Conservation (phyloP, 768 basidiomycete species). For the Amanita subjunquillea region DNA sequence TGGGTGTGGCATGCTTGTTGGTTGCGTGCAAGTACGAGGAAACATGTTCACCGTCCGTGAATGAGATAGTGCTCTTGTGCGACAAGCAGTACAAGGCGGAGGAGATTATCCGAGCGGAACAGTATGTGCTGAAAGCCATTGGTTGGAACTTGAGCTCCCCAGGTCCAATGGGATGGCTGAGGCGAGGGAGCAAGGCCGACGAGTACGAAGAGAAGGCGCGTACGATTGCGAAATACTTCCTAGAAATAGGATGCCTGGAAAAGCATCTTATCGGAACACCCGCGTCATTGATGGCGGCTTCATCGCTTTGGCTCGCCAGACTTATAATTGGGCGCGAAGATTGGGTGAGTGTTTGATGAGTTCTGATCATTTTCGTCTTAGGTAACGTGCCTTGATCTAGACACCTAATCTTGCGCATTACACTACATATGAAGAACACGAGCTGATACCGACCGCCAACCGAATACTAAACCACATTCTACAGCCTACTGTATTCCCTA, state of each 20-base stretch:
- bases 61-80: constrained; percentile 70
- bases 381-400: constrained; percentile 28
- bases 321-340: constrained; percentile 66
- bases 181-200: constrained; percentile 89
- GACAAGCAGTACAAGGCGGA: constrained; percentile 68
- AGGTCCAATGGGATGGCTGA: constrained; percentile 81
- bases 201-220: constrained; percentile 79
- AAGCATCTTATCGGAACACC: constrained; percentile 63
- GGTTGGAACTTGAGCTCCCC: constrained; percentile 83
- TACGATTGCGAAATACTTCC: constrained; percentile 83
- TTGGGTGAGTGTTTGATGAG: constrained; percentile 51
- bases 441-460: constrained; percentile 72
- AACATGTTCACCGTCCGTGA: constrained; percentile 76
- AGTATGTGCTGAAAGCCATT: constrained; percentile 77
- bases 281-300: constrained; percentile 75
- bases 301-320: constrained; percentile 79
- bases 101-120: constrained; percentile 83
- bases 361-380: not conserved
- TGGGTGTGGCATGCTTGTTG: constrained; percentile 82
- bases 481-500: constrained; percentile 59
- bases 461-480: constrained; percentile 84
- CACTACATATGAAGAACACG: constrained; percentile 73
- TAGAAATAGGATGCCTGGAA: constrained; percentile 81
- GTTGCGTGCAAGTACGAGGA: constrained; percentile 90
- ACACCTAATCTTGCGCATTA: constrained; percentile 82